Conservation (phyloP, 1,284 basidiomycete genomes). For the Vanrija humicola region DNA sequence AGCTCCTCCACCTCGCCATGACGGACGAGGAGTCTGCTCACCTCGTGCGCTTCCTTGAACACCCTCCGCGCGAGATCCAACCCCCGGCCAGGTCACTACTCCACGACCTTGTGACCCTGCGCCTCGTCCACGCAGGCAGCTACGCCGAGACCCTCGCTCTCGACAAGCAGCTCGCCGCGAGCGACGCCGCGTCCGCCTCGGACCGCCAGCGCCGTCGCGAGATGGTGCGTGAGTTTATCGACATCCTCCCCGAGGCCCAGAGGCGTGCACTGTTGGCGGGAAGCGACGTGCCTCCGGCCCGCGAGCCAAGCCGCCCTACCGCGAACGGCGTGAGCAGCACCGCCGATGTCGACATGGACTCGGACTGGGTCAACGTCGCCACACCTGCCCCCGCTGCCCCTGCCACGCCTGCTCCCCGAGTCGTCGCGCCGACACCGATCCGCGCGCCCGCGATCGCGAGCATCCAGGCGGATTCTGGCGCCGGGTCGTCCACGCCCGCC, state of each 20-base stretch:
- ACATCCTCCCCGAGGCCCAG: conserved; percentile 60
- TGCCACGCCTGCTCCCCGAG: background rate
- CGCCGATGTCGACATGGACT: conserved; percentile 24
- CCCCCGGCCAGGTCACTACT: conserved; percentile 57
- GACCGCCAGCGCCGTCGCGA: conserved; percentile 54
- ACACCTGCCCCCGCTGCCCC: conserved; percentile 1
- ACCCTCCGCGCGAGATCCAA: conserved; percentile 53
- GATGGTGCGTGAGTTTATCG: conserved; percentile 65
- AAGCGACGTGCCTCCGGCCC: background rate
- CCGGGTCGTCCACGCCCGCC: conserved; percentile 10
- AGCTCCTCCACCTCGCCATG: conserved; percentile 42
- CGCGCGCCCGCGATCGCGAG: conserved; percentile 10
- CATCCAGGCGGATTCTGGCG: background rate
- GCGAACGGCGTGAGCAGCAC: conserved; percentile 14
- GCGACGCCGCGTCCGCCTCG: conserved; percentile 30
- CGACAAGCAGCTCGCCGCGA: conserved; percentile 57
- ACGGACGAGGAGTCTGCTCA: conserved; percentile 36
- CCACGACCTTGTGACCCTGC: conserved; percentile 75
- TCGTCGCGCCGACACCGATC: conserved; percentile 17
- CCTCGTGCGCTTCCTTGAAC: conserved; percentile 38
- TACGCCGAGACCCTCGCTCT: conserved; percentile 69
- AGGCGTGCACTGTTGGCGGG: background rate
- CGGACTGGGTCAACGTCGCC: conserved; percentile 11
- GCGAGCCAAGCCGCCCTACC: background rate
- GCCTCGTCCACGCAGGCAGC: conserved; percentile 69